A percentile compares a stretch with the other conserved stretches of the same genome.
phyloP scores from a whole-genome alignment of 2,329 filamentous ascomycete genomes.

The Drechmeria coniospora region DNA sequence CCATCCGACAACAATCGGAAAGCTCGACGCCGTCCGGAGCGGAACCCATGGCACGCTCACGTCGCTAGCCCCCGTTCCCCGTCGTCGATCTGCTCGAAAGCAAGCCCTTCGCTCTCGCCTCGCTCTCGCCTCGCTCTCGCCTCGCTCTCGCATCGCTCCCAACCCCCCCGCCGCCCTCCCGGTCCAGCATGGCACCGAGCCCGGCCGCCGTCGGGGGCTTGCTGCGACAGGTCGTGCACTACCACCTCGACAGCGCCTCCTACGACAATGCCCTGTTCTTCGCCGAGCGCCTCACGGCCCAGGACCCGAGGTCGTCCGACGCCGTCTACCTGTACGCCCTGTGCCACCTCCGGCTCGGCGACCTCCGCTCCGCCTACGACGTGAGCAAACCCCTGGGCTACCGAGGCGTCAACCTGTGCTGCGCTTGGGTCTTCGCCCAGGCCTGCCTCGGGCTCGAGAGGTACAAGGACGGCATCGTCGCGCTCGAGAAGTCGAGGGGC shows the following conservation, averaged over 20 bases:
- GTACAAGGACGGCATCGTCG: conserved; percentile 65
- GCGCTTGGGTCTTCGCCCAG: conserved; percentile 83
- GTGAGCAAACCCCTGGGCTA: conserved; percentile 56
- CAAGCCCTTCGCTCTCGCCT: neutral
- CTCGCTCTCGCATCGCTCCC: neutral
- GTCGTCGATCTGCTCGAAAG: conserved; percentile 1
- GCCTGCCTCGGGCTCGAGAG: conserved; percentile 67
- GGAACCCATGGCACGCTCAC: conserved; percentile 3
- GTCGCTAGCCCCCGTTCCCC: conserved; percentile 1
- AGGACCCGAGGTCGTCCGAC: conserved; percentile 69
- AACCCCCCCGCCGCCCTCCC: too few relatives aligned
- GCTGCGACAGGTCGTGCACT: conserved; percentile 44
- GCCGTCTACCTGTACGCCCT: conserved; percentile 70
- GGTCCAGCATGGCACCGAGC: conserved; percentile 34
- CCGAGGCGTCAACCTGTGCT: conserved; percentile 65
- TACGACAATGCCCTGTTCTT: conserved; percentile 88
- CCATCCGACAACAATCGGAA: too few relatives aligned
- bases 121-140: neutral
- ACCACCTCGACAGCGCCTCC: conserved; percentile 77
- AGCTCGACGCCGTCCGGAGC: too few relatives aligned
- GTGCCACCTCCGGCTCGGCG: conserved; percentile 69
- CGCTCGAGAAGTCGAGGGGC: conserved; percentile 67
- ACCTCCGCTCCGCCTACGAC: conserved; percentile 76
- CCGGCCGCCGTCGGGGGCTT: conserved; percentile 33
- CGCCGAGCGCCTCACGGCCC: conserved; percentile 69